These are phyloP conservation scores for Mangifera indica DNA, from an alignment of 345 rosid species.

Conservation along the genomic window DNA sequence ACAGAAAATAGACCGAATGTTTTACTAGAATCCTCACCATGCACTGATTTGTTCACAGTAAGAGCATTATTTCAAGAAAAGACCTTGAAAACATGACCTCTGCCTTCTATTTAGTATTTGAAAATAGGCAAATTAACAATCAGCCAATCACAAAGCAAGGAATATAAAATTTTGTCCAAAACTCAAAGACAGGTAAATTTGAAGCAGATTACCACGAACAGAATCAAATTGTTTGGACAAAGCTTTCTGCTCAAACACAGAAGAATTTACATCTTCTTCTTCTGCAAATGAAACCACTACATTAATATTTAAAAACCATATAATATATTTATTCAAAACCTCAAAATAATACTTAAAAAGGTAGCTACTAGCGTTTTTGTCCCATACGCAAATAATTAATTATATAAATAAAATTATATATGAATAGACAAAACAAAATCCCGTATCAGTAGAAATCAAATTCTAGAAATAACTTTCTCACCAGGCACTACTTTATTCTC, in stretches of 20 bases:
- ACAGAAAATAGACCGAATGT: background rate
- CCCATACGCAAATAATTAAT: too few species aligned
- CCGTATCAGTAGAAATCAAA: too few species aligned
- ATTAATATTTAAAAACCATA: too few species aligned
- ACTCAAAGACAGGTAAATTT: background rate
- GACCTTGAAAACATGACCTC: background rate
- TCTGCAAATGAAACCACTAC: slow-evolving; percentile 14
- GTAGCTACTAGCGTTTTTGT: too few species aligned
- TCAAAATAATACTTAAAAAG: too few species aligned
- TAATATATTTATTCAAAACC: too few species aligned
- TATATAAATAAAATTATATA: too few species aligned
- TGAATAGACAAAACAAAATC: too few species aligned
- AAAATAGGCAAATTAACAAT: background rate
- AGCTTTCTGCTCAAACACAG: background rate
- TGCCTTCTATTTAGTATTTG: background rate
- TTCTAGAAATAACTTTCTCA: too few species aligned
- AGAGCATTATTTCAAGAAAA: background rate
- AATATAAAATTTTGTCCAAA: too few species aligned
- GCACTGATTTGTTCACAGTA: background rate
- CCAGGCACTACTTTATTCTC: too few species aligned
- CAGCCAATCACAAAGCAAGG: too few species aligned
- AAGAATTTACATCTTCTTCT: slow-evolving; percentile 19
- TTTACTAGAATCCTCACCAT: background rate
- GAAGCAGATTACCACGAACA: background rate
- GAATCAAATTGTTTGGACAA: background rate